Evolutionary conservation across 176 grass and related monocot genomes (phyloP).

Genomic region (Puccinellia tenuiflora): DNA sequence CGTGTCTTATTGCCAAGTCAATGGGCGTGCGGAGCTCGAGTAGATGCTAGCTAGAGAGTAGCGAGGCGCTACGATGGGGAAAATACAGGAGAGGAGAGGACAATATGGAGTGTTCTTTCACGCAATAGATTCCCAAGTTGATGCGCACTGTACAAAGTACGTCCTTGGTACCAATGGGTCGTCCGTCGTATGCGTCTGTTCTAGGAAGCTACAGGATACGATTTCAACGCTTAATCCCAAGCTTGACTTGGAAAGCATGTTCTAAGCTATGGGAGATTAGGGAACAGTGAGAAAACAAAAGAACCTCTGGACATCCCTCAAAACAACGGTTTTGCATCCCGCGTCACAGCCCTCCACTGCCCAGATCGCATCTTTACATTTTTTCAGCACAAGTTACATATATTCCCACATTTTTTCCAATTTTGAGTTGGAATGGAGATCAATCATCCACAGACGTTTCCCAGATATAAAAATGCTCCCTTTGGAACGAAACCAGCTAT

Average conservation of each 20-base stretch:
- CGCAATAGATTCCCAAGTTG: constrained; percentile 27
- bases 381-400: background rate
- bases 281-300: background rate
- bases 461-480: background rate
- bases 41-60: constrained; percentile 11
- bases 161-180: background rate
- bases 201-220: constrained; percentile 7
- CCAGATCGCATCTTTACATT: background rate
- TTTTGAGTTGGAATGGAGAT: background rate
- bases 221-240: constrained; percentile 30
- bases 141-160: background rate
- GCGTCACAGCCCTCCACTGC: background rate
- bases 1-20: constrained; percentile 36
- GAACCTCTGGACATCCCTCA: background rate
- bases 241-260: background rate
- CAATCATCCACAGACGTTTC: background rate
- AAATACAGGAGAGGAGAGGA: constrained; percentile 18
- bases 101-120: constrained; percentile 41
- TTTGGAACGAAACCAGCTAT: background rate
- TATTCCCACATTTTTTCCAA: background rate
- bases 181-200: background rate
- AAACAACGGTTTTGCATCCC: background rate
- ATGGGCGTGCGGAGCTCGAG: constrained; percentile 17
- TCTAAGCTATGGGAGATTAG: background rate
- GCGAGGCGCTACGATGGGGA: background rate